phyloP scores from a whole-genome alignment of 352 stramenopile species.

The Peronosclerospora sorghi region DNA sequence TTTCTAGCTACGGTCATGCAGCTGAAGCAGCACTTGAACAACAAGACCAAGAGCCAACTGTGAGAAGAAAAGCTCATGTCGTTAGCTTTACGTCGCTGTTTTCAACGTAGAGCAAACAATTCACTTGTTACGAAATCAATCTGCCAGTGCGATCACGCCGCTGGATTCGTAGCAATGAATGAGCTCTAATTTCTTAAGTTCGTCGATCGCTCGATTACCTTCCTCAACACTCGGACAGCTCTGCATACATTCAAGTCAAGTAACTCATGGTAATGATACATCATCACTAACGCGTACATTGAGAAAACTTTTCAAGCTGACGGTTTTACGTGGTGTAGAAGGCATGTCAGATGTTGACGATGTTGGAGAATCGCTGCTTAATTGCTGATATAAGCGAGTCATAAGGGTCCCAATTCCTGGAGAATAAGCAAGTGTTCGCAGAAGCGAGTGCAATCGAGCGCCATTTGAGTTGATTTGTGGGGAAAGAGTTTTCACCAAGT shows the following conservation, averaged over 20 bases:
- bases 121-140: constrained; percentile 20
- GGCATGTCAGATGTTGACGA: constrained; percentile 6
- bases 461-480: constrained; percentile 47
- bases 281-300: constrained; percentile 26
- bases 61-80: constrained; percentile 1
- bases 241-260: constrained; percentile 16
- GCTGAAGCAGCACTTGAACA: constrained; percentile 22
- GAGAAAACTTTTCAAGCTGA: constrained; percentile 51
- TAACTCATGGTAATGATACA: constrained; percentile 3
- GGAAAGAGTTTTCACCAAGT: constrained; percentile 32
- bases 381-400: constrained; percentile 62
- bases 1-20: constrained; percentile 26
- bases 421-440: constrained; percentile 47
- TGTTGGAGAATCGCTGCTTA: constrained; percentile 24
- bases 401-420: constrained; percentile 58
- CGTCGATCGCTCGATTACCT: constrained; percentile 53
- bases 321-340: constrained; percentile 35
- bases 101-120: not conserved
- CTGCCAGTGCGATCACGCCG: constrained; percentile 55
- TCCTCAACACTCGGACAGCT: constrained; percentile 66
- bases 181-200: constrained; percentile 73
- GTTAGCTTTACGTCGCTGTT: not conserved
- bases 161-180: constrained; percentile 77
- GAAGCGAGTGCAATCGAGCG: constrained; percentile 46
- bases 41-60: constrained; percentile 24